phyloP scores from a whole-genome alignment of 208 protist species.

The Novymonas esmeraldas region DNA sequence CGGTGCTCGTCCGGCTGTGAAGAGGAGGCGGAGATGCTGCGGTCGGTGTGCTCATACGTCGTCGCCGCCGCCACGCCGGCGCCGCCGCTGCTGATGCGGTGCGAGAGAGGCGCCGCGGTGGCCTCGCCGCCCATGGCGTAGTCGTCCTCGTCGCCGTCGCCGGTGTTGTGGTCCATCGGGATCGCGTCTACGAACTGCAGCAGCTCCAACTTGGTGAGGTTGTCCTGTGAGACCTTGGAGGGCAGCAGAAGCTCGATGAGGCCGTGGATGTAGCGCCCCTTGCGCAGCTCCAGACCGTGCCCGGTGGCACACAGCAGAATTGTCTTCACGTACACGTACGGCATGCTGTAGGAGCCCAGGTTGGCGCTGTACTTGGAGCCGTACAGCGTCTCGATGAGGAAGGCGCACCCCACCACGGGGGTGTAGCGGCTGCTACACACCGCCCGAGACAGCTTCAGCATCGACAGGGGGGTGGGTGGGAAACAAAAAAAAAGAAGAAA shows the following conservation, averaged over 20 bases:
- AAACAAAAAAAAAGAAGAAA: conserved; percentile 7
- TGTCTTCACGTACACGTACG: conserved; percentile 79
- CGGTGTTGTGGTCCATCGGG: conserved; percentile 19
- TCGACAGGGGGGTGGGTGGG: not conserved
- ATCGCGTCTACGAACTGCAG: conserved; percentile 67
- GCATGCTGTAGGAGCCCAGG: conserved; percentile 64
- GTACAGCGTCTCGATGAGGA: conserved; percentile 74
- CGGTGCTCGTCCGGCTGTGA: too few species aligned
- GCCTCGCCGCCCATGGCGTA: conserved; percentile 16
- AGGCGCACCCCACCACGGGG: conserved; percentile 57
- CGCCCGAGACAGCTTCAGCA: conserved; percentile 15
- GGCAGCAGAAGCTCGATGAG: conserved; percentile 64
- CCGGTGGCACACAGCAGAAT: conserved; percentile 64
- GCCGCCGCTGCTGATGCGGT: not conserved
- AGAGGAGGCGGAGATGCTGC: too few species aligned
- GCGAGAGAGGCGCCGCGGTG: not conserved
- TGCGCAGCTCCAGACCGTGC: conserved; percentile 28
- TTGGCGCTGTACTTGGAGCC: conserved; percentile 79
- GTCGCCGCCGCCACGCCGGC: too few species aligned
- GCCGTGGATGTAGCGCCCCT: conserved; percentile 60
- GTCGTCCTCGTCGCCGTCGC: conserved; percentile 13
- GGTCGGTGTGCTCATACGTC: too few species aligned
- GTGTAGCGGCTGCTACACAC: conserved; percentile 50
- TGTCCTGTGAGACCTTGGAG: conserved; percentile 39
- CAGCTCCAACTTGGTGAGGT: conserved; percentile 61